phyloP scores from a whole-genome alignment of 352 stramenopile species.

The Phytophthora cactorum region DNA sequence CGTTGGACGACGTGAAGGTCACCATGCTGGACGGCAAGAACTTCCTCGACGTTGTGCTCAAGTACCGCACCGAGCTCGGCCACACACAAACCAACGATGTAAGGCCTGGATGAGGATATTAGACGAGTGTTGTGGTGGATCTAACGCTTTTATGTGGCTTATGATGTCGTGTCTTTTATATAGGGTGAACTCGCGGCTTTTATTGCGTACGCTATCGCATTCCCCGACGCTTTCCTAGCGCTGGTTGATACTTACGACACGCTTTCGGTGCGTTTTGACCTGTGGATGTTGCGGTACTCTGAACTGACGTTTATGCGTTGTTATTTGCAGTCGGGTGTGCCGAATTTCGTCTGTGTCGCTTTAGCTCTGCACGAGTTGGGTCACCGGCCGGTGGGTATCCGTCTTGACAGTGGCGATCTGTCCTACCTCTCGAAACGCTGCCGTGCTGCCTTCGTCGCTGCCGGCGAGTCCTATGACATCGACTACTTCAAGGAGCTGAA shows the following conservation, averaged over 20 bases:
- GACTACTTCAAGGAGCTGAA: slow-evolving; percentile 84
- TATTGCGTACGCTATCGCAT: slow-evolving; percentile 97
- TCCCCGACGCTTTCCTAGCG: slow-evolving; percentile 96
- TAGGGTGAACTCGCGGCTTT: slow-evolving; percentile 99
- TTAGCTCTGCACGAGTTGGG: slow-evolving; percentile 93
- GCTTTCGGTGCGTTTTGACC: slow-evolving; percentile 66
- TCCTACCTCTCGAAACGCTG: slow-evolving; percentile 94
- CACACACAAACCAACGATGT: slow-evolving; percentile 84
- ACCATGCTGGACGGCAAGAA: slow-evolving; percentile 71
- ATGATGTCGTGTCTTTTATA: slow-evolving; percentile 1
- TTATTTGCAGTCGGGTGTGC: slow-evolving; percentile 86
- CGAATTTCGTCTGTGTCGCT: slow-evolving; percentile 98
- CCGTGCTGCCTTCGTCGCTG: slow-evolving; percentile 64
- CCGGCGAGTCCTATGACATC: slow-evolving; percentile 62
- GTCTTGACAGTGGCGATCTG: slow-evolving; percentile 98
- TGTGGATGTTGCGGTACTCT: too few species aligned
- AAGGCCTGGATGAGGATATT: slow-evolving; percentile 7
- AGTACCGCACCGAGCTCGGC: slow-evolving; percentile 80
- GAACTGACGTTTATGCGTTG: slow-evolving; percentile 20
- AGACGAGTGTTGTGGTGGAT: background rate
- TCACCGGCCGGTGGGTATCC: slow-evolving; percentile 93
- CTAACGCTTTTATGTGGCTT: slow-evolving; percentile 3
- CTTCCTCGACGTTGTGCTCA: slow-evolving; percentile 82
- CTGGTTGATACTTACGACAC: slow-evolving; percentile 99
- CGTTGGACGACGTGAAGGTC: slow-evolving; percentile 92